Percentiles rank a stretch among this genome's conserved stretches.
Evolutionary conservation across 2,329 filamentous ascomycete species (phyloP).

Genomic region (Epichloe typhina): DNA sequence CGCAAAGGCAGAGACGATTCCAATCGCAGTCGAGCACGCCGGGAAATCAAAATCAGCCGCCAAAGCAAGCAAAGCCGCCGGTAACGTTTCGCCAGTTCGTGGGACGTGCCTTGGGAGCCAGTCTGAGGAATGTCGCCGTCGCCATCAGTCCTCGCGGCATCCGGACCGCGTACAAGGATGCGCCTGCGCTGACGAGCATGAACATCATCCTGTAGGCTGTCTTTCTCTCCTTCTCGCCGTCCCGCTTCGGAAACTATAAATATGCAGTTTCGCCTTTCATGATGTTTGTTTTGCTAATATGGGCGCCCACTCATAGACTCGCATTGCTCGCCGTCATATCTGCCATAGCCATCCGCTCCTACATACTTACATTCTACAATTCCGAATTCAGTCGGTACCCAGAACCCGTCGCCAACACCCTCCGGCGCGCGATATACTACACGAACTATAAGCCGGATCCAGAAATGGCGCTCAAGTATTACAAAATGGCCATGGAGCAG

Average conservation of each 20-base stretch:
- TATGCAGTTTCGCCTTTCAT: neutral
- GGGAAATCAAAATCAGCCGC: constrained; percentile 4
- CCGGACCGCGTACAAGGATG: constrained; percentile 20
- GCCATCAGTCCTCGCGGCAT: constrained; percentile 23
- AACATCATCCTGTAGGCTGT: constrained; percentile 18
- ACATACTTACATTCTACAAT: constrained; percentile 43
- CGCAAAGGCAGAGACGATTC: constrained; percentile 14
- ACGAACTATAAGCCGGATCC: constrained; percentile 65
- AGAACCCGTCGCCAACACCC: constrained; percentile 57
- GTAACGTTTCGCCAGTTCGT: constrained; percentile 20
- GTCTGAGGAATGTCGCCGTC: constrained; percentile 21
- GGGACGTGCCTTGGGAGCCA: constrained; percentile 18
- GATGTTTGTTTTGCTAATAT: neutral
- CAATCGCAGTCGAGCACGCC: constrained; percentile 16
- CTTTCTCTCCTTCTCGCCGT: neutral
- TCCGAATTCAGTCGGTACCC: constrained; percentile 47
- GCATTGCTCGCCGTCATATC: constrained; percentile 17
- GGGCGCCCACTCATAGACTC: constrained; percentile 12
- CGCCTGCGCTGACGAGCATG: constrained; percentile 17
- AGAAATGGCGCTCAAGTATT: constrained; percentile 68
- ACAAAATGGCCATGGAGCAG: constrained; percentile 62
- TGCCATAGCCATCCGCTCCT: constrained; percentile 24
- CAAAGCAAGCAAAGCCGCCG: constrained; percentile 13
- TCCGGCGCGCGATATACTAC: constrained; percentile 79
- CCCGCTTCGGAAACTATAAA: neutral